phyloP scores from a whole-genome alignment of 2,329 filamentous ascomycete species.

The Sporothrix sp. region DNA sequence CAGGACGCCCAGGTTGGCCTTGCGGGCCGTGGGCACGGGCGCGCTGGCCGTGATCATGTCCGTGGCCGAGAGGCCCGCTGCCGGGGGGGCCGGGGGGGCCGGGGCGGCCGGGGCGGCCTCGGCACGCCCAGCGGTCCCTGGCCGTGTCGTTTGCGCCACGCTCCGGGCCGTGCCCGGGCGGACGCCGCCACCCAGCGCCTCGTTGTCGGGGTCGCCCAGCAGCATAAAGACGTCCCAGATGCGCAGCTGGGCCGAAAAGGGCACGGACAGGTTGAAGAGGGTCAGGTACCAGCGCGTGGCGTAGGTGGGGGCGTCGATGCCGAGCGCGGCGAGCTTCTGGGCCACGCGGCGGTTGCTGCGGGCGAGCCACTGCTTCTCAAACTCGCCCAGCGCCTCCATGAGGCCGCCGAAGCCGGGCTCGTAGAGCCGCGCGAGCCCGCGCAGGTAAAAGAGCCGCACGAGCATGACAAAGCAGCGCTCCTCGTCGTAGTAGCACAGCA shows the following conservation, averaged over 20 bases:
- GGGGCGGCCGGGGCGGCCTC: not conserved
- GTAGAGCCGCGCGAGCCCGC: constrained; percentile 79
- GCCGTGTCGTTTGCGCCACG: not conserved
- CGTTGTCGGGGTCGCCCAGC: constrained; percentile 51
- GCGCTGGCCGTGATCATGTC: constrained; percentile 13
- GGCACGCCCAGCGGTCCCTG: not conserved
- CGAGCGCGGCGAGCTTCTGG: constrained; percentile 65
- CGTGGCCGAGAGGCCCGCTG: not conserved
- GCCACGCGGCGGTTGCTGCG: constrained; percentile 58
- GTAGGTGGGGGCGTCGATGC: constrained; percentile 82
- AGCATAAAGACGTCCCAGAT: constrained; percentile 99
- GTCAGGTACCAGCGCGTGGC: constrained; percentile 96
- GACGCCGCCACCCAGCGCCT: not conserved
- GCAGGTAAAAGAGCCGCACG: constrained; percentile 83
- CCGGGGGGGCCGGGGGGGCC: not conserved
- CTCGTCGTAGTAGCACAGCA: constrained; percentile 95
- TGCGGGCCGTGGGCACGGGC: constrained; percentile 40
- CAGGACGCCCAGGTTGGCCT: constrained; percentile 58
- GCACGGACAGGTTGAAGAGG: constrained; percentile 92
- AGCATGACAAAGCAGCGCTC: constrained; percentile 93
- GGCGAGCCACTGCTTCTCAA: constrained; percentile 73
- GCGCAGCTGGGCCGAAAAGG: constrained; percentile 84
- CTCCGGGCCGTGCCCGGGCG: not conserved
- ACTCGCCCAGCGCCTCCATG: constrained; percentile 76
- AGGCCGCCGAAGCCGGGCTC: constrained; percentile 74